Percentiles rank a stretch among this genome's conserved stretches.
phyloP scores from a whole-genome alignment of 148 eudicot species.

The Chenopodium quinoa region DNA sequence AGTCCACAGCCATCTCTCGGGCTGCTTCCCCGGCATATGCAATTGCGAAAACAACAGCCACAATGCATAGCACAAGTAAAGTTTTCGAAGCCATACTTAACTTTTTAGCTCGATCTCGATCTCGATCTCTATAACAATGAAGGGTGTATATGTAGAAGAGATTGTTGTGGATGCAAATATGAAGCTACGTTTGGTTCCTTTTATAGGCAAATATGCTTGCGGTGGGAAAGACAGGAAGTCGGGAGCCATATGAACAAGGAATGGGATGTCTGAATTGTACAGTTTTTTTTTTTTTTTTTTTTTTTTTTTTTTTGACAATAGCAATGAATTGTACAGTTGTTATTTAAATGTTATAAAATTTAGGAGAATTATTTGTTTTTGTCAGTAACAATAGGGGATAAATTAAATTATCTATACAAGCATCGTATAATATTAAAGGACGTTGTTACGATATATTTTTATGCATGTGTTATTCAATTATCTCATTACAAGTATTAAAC shows the following conservation, averaged over 20 bases:
- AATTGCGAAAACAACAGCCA: neutral
- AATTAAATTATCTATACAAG: neutral
- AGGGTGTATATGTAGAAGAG: neutral
- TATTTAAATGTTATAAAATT: neutral
- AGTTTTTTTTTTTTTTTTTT: neutral
- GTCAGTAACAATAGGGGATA: neutral
- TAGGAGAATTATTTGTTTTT: neutral
- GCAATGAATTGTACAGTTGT: neutral
- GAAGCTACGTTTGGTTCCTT: neutral
- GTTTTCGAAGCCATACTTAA: constrained; percentile 7
- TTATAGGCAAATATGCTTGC: neutral
- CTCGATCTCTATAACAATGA: too few relatives aligned
- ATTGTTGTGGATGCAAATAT: neutral
- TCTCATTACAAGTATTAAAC: too few relatives aligned
- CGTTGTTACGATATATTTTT: too few relatives aligned
- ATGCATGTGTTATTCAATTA: too few relatives aligned
- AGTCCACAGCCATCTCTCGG: neutral
- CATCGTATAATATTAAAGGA: neutral
- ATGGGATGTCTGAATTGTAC: neutral
- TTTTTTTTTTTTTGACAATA: too few relatives aligned
- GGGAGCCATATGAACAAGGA: constrained; percentile 4
- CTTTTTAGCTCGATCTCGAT: too few relatives aligned
- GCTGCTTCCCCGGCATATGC: neutral
- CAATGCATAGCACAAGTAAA: constrained; percentile 8
- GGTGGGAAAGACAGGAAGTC: neutral